phyloP scores from a whole-genome alignment of 768 basidiomycete species.

The Scleroderma bovista region DNA sequence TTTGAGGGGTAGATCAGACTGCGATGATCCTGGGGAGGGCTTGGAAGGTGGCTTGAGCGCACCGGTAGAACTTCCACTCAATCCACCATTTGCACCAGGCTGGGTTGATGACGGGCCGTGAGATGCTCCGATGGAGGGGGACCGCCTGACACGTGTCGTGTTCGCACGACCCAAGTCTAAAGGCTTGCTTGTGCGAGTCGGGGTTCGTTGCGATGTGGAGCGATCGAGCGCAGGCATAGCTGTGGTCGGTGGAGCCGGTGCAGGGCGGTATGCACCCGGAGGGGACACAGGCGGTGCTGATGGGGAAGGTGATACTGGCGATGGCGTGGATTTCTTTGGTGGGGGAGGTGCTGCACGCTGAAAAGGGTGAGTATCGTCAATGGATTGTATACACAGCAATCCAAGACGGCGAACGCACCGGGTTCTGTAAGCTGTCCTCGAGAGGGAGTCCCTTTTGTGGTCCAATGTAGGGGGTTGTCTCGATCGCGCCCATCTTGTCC shows the following conservation, averaged over 20 bases:
- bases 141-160: slow-evolving; percentile 60
- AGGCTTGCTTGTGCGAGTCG: slow-evolving; percentile 44
- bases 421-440: slow-evolving; percentile 50
- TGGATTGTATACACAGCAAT: slow-evolving; percentile 6
- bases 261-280: slow-evolving; percentile 60
- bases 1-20: slow-evolving; percentile 53
- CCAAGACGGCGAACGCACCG: slow-evolving; percentile 36
- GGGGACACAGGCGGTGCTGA: slow-evolving; percentile 29
- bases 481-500: slow-evolving; percentile 77
- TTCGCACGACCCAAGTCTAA: slow-evolving; percentile 54
- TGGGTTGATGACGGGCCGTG: slow-evolving; percentile 22
- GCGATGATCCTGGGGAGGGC: slow-evolving; percentile 53
- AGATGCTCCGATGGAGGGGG: slow-evolving; percentile 34
- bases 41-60: slow-evolving; percentile 36
- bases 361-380: slow-evolving; percentile 8
- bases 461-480: slow-evolving; percentile 16
- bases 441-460: slow-evolving; percentile 27
- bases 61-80: slow-evolving; percentile 13
- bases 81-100: slow-evolving; percentile 3
- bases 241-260: slow-evolving; percentile 64
- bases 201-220: slow-evolving; percentile 79
- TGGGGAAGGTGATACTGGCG: slow-evolving; percentile 23
- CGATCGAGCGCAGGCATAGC: slow-evolving; percentile 74
- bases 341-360: slow-evolving; percentile 38
- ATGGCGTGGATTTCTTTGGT: slow-evolving; percentile 33